phyloP scores from a whole-genome alignment of 192 early-diverging fungal species.

The Gaertneriomyces sp. region DNA sequence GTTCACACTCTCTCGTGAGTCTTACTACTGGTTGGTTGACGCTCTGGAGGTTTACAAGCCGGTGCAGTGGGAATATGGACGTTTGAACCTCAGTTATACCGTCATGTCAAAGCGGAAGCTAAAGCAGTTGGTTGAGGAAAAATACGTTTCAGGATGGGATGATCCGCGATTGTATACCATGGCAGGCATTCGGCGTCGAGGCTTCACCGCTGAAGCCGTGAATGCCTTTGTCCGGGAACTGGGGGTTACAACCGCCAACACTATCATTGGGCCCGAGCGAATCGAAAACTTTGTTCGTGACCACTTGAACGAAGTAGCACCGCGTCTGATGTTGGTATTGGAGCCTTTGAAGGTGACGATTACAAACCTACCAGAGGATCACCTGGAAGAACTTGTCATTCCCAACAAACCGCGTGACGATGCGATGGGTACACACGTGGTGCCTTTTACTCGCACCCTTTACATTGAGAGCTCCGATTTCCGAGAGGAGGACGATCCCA shows the following conservation, averaged over 20 bases:
- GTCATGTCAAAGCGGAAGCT: constrained; percentile 98
- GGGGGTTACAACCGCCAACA: constrained; percentile 80
- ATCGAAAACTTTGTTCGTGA: constrained; percentile 95
- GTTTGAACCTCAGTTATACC: constrained; percentile 89
- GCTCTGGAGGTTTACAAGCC: constrained; percentile 99
- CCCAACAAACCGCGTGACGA: constrained; percentile 88
- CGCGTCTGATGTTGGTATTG: constrained; percentile 87
- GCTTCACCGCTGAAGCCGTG: constrained; percentile 95
- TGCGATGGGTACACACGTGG: constrained; percentile 76
- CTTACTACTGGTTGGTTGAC: constrained; percentile 99
- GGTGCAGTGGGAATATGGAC: constrained; percentile 99
- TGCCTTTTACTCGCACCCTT: constrained; percentile 88
- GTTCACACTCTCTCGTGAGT: constrained; percentile 87
- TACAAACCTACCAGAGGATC: constrained; percentile 81
- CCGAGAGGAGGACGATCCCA: constrained; percentile 81
- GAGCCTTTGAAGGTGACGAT: constrained; percentile 87
- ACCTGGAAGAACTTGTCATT: constrained; percentile 74
- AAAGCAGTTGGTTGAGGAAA: constrained; percentile 78
- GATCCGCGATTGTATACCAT: constrained; percentile 98
- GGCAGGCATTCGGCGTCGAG: constrained; percentile 89
- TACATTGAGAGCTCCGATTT: constrained; percentile 97
- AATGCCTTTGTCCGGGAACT: constrained; percentile 95
- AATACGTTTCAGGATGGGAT: constrained; percentile 83
- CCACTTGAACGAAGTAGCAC: constrained; percentile 85
- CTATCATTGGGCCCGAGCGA: constrained; percentile 78